Base-by-base conservation (phyloP, 1,284 basidiomycete genomes). In the Pascua guehoae region DNA sequence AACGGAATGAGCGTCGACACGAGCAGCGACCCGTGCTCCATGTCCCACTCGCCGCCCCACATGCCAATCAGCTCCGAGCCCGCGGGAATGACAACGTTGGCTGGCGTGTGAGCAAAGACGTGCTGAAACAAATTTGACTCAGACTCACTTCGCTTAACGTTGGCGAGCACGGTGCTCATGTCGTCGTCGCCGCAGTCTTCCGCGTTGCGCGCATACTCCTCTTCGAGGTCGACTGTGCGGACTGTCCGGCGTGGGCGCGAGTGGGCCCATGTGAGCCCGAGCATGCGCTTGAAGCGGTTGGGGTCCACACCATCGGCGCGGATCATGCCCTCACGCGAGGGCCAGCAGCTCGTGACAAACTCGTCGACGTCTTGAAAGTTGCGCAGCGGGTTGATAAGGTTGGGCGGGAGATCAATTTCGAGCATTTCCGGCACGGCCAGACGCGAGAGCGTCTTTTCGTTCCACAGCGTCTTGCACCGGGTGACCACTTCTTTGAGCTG, bases 41-140 rank as follows among this genome's bases (percentile, higher is more conserved):
- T 73, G 51, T 75, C 69, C 76, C 76, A 78, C 56, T 77, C 75
- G 39, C 76, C 75, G 36, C 74, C 70, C 73, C 74, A 76, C 67
- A 77, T 73, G 10, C 71, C 71, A 32, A 74, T 71, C 17, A 78
- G 64, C 42, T 78, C 76, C 4, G 70, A 74, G 0, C 72, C 75
- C 42, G 70, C 57, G 5, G 76, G 76, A 37, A 78, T 76, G 39
- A 74, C 71, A 7, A 70, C 66, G 42, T 74, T 73, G 12, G 73
- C 73, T 74, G 61, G 12, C 18, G 43, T 53, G n/a, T n/a, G 24
- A 32, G 24, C 4, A 7, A 4, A 12, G 47, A 50, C 17, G 38
- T 14, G 16, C 12, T 24, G 24, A 15, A 4, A 16, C 1, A 37
- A 16, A n/a, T n/a, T n/a, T n/a, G n/a, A n/a, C n/a, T n/a, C n/a